A percentile compares a stretch with the other conserved stretches of the same genome.
Evolutionary conservation across 2,329 filamentous ascomycete genomes (phyloP).

Genomic region (Ophiostoma triangulosporum): DNA sequence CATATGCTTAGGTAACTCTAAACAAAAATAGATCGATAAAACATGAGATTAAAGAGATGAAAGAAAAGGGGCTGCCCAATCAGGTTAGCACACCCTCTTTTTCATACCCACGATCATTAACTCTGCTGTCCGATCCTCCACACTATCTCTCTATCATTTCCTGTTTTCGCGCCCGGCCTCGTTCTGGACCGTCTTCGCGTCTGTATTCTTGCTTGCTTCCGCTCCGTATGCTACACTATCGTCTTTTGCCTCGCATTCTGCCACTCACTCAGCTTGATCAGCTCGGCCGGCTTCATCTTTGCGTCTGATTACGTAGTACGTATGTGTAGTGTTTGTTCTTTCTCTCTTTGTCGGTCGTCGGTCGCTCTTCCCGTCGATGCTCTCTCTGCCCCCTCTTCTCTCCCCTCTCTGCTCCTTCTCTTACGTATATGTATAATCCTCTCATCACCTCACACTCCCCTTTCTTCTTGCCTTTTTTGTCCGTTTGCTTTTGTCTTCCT

Average conservation of each 20-base stretch:
- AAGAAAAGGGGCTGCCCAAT: constrained; percentile 1
- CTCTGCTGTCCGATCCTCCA: neutral
- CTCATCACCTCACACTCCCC: neutral
- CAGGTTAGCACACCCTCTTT: neutral
- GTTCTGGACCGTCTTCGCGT: neutral
- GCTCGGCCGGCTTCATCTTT: neutral
- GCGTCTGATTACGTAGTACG: neutral
- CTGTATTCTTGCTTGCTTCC: neutral
- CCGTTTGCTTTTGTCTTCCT: neutral
- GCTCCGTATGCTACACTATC: no score
- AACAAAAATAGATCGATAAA: neutral
- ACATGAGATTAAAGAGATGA: neutral
- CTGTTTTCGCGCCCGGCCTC: neutral
- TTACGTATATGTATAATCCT: no score
- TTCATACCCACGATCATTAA: neutral
- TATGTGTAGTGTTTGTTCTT: neutral
- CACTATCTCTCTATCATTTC: neutral
- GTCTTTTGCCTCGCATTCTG: no score
- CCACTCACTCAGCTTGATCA: no score
- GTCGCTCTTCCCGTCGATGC: neutral
- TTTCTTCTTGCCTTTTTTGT: neutral
- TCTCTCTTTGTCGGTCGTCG: neutral
- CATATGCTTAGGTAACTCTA: no score
- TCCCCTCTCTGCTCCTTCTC: no score
- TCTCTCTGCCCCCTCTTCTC: neutral